Evolutionary conservation across 2,329 filamentous ascomycete genomes (phyloP).

Genomic region (Eutypella sp.): DNA sequence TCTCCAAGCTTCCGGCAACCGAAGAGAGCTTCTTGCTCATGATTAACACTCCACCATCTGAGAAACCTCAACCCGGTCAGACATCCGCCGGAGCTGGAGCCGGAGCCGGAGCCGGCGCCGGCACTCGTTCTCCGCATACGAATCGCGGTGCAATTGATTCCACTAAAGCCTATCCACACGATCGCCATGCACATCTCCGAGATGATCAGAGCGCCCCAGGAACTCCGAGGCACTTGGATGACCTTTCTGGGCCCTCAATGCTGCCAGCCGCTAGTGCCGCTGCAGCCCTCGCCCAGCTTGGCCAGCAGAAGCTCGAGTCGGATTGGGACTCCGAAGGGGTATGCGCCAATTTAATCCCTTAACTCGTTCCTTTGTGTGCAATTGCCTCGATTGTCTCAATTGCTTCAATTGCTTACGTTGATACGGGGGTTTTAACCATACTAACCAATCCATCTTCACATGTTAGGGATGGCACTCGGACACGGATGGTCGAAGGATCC

Average conservation of each 20-base stretch:
- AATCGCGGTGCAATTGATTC: slow-evolving; percentile 13
- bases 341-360: slow-evolving; percentile 27
- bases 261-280: slow-evolving; percentile 72
- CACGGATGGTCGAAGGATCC: slow-evolving; percentile 58
- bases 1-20: slow-evolving; percentile 93
- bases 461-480: slow-evolving; percentile 73
- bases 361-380: too few species aligned
- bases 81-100: slow-evolving; percentile 28
- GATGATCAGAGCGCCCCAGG: slow-evolving; percentile 63
- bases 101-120: too few species aligned
- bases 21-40: slow-evolving; percentile 97
- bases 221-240: slow-evolving; percentile 65
- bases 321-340: slow-evolving; percentile 78
- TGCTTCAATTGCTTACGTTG: slow-evolving; percentile 18
- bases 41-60: slow-evolving; percentile 83
- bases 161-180: slow-evolving; percentile 49
- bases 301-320: slow-evolving; percentile 67
- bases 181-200: slow-evolving; percentile 62
- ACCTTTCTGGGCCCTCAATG: slow-evolving; percentile 59
- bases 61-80: slow-evolving; percentile 53
- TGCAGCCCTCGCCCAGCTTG: slow-evolving; percentile 79
- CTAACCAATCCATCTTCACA: too few species aligned
- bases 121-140: slow-evolving; percentile 23
- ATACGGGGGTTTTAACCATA: too few species aligned
- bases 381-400: too few species aligned